Base-by-base conservation (phyloP, 2,329 filamentous ascomycete genomes). In the Reticulascus tulasneorum region DNA sequence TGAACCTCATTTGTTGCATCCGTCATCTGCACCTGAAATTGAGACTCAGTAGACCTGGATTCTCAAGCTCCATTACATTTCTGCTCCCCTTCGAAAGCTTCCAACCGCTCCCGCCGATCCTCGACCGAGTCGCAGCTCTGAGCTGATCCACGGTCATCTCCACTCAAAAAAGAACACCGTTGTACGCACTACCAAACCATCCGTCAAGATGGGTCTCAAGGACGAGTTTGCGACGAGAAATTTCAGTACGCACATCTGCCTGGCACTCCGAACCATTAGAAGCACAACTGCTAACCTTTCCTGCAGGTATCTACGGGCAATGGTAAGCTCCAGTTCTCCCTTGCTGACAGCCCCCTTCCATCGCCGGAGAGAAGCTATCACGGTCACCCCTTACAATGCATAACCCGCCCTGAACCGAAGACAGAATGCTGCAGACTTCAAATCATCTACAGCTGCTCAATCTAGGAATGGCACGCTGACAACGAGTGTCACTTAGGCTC, bases 221-320 rank as follows among this genome's bases (percentile, higher is more conserved):
- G 81, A 85, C 56, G 81, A 85, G 63, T 83, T 86, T 58, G 74
- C 74, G 58, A 82, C 80, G 43, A 72, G 82, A 55, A 86, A 86
- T 66, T 86, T 86, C 66, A 86, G 81, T 85, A 71, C 54, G 80
- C 67, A 37, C 38, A 19, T 41, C 23, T 21, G 31, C n/a, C 23
- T 20, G 15, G 23, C 27, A 33, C 24, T 13, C 11, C 11, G 6
- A 21, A 36, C 47, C 42, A 19, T 42, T 15, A 26, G 13, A 22
- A 29, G 9, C 30, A 12, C 9, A 35, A 26, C 29, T 47, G 49
- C 62, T 71, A 52, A 69, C 53, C 27, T 29, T 32, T 41, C 40
- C 21, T 40, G 39, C 49, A 85, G 81, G 81, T 64, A 85, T 85
- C 63, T 85, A 85, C 54, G 81, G 77, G 62, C 81, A 85, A 82